Evolutionary conservation across 768 basidiomycete species (phyloP).

Genomic region (Psilocybe sp.): DNA sequence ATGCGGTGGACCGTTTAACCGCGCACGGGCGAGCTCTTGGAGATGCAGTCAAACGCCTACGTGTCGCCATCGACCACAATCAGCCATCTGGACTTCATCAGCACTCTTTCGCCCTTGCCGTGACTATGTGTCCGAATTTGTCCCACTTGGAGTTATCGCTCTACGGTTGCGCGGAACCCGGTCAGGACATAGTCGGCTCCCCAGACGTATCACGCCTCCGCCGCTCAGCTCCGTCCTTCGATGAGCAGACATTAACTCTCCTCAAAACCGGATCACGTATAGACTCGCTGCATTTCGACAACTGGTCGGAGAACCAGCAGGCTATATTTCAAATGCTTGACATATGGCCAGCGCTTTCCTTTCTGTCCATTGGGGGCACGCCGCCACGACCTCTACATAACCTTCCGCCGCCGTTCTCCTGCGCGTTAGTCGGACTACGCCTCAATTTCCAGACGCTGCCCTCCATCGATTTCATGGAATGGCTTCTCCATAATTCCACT

Average conservation of each 20-base stretch:
- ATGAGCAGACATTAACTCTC: conserved; percentile 45
- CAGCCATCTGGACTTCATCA: conserved; percentile 59
- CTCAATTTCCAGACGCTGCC: conserved; percentile 68
- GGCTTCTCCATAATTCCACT: conserved; percentile 63
- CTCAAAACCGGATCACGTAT: conserved; percentile 55
- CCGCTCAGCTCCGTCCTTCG: conserved; percentile 52
- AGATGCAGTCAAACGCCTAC: conserved; percentile 51
- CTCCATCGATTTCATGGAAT: conserved; percentile 59
- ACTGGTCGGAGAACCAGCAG: conserved; percentile 66
- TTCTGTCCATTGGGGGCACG: conserved; percentile 59
- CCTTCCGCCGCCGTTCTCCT: conserved; percentile 40
- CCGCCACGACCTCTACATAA: conserved; percentile 46
- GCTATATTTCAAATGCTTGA: conserved; percentile 60
- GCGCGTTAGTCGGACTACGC: conserved; percentile 49
- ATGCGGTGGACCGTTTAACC: conserved; percentile 46
- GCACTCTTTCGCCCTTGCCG: conserved; percentile 54
- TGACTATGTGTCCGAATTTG: conserved; percentile 59
- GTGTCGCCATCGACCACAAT: conserved; percentile 62
- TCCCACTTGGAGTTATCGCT: conserved; percentile 52
- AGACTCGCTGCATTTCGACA: conserved; percentile 57
- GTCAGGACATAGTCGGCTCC: conserved; percentile 46
- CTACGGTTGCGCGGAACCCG: conserved; percentile 55
- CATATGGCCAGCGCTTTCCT: conserved; percentile 56
- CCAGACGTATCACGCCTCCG: conserved; percentile 46
- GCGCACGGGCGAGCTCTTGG: conserved; percentile 48